These are phyloP conservation scores for Porphyrellus cyaneotinctus DNA, from an alignment of 768 basidiomycete genomes.

Conservation along the genomic window DNA sequence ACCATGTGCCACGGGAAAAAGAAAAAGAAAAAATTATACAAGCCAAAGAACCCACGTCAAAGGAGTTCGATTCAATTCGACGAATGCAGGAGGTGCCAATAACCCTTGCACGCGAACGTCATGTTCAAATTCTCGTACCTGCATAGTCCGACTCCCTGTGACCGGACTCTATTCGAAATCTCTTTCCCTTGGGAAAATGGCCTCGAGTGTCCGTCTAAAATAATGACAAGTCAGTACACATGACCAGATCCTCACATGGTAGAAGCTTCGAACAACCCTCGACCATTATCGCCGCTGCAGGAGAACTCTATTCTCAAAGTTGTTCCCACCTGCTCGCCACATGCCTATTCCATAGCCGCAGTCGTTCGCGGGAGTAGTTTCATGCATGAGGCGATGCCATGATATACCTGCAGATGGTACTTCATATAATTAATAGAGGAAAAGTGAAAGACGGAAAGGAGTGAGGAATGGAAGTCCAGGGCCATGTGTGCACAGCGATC, in stretches of 20 bases:
- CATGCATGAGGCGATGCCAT: neutral
- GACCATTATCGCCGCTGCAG: constrained; percentile 11
- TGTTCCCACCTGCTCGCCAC: constrained; percentile 1
- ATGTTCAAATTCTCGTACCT: neutral
- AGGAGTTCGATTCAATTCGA: neutral
- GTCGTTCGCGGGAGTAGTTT: neutral
- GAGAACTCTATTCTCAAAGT: constrained; percentile 11
- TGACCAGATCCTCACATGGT: constrained; percentile 15
- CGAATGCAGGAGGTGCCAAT: neutral
- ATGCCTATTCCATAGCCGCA: constrained; percentile 11
- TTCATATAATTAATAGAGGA: constrained; percentile 10
- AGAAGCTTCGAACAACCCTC: constrained; percentile 1
- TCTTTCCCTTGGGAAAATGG: neutral
- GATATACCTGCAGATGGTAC: neutral
- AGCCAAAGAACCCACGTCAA: constrained; percentile 1
- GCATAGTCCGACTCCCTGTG: neutral
- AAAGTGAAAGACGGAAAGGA: neutral
- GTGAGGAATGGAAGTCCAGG: neutral
- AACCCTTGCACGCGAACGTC: neutral
- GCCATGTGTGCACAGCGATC: constrained; percentile 9
- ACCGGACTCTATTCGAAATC: neutral
- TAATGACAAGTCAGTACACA: constrained; percentile 2
- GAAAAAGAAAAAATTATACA: neutral
- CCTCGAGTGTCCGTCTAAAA: too few relatives aligned
- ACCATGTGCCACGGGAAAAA: neutral